phyloP scores from a whole-genome alignment of 192 early-diverging fungal species.

The Jimgerdemannia flammicorona region DNA sequence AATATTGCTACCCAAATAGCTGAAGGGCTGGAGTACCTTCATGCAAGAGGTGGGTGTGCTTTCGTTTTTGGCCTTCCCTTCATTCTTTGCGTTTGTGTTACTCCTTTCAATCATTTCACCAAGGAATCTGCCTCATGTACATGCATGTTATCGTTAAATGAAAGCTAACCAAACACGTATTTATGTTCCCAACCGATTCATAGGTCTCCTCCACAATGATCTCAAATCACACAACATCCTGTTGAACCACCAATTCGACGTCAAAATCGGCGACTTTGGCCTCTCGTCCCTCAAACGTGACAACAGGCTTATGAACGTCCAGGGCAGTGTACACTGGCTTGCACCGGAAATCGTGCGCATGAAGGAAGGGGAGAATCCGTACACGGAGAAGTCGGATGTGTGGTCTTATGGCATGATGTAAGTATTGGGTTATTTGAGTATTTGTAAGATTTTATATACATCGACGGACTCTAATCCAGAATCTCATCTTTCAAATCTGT shows the following conservation, averaged over 20 bases:
- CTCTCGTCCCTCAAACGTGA: conserved; percentile 2
- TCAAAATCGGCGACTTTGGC: conserved; percentile 1
- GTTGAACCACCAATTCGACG: conserved; percentile 3
- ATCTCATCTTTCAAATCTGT: neutral
- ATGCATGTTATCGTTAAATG: no score
- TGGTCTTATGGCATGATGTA: conserved; percentile 5
- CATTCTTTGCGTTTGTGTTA: no score
- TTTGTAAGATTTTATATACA: neutral
- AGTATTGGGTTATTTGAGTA: neutral
- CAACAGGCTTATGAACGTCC: neutral
- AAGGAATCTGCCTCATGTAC: no score
- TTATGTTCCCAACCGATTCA: neutral
- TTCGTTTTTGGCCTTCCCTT: no score
- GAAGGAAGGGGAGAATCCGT: neutral
- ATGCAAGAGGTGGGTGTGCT: neutral
- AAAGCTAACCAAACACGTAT: no score
- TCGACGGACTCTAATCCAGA: neutral
- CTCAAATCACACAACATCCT: conserved; percentile 5
- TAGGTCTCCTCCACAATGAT: conserved; percentile 1
- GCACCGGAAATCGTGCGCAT: conserved; percentile 5
- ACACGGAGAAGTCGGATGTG: conserved; percentile 3
- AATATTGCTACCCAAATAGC: conserved; percentile 1
- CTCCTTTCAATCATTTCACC: no score
- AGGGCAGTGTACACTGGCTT: conserved; percentile 6
- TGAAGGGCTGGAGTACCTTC: conserved; percentile 3